These are phyloP conservation scores for Leccinellum rugosiceps DNA, from an alignment of 768 basidiomycete genomes.

Conservation along the genomic window DNA sequence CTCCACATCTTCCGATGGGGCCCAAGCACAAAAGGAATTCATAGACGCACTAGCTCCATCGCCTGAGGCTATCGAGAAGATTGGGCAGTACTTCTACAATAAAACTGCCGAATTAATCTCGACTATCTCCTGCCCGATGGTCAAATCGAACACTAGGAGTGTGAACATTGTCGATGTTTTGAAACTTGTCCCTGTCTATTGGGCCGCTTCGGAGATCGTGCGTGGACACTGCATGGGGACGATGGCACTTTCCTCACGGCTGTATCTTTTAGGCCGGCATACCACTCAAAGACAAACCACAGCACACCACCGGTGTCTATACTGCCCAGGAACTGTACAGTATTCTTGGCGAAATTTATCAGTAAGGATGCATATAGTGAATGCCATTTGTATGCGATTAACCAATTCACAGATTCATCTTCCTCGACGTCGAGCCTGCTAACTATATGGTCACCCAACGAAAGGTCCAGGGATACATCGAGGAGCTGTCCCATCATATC, in stretches of 20 bases:
- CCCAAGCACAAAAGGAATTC: constrained; percentile 44
- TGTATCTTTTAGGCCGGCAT: constrained; percentile 58
- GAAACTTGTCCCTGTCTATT: constrained; percentile 60
- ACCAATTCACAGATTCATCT: constrained; percentile 53
- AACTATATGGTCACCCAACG: constrained; percentile 54
- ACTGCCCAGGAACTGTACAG: constrained; percentile 59
- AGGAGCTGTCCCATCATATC: constrained; percentile 55
- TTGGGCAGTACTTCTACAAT: constrained; percentile 62
- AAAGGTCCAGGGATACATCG: constrained; percentile 50
- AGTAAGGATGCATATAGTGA: constrained; percentile 35
- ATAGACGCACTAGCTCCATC: constrained; percentile 45
- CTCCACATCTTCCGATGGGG: constrained; percentile 44
- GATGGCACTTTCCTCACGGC: not conserved
- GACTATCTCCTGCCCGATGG: constrained; percentile 50
- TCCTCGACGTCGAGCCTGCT: constrained; percentile 64
- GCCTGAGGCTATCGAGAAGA: constrained; percentile 45
- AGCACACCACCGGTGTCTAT: constrained; percentile 51
- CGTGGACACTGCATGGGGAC: constrained; percentile 20
- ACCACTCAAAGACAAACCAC: constrained; percentile 54
- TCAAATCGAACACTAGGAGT: constrained; percentile 48
- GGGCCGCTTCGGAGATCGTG: constrained; percentile 70
- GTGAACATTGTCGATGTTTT: constrained; percentile 74
- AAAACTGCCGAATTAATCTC: constrained; percentile 59
- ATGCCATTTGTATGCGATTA: not conserved
- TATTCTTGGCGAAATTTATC: constrained; percentile 68